Base-by-base conservation (phyloP, 1,139 yeast species). In the Zygosaccharomyces sapae region DNA sequence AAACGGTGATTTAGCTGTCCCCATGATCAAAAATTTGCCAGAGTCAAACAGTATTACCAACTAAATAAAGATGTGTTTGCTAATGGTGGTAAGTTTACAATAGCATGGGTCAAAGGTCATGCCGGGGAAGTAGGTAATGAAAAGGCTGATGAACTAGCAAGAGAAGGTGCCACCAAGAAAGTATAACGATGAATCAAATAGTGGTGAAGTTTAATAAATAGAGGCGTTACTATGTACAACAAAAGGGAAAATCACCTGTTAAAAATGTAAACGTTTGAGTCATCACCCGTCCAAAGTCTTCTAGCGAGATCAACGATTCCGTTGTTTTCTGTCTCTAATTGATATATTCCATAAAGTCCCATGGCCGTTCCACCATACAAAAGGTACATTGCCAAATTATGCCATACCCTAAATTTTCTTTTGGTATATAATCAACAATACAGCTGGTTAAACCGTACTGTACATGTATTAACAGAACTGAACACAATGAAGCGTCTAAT, bases 401-500 rank as follows among this genome's bases (percentile, higher is more conserved):
- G 85, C 76, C 84, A 77, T 38, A 73, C 62, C 7, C 95, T 95
- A 66, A 82, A 90, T 34, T 83, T 87, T 66, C 96, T 79, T 75
- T 73, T 46, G 96, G 97, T 53, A 90, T 83, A 70, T 89, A 89
- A 68, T 90, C 97, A 51, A 81, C 79, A 62, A 90, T 88, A 71
- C 96, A 87, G 34, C 95, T 75, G 61, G 81, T 83, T 70, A 90
- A 78, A 0, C 97, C 97, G 48, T 81, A 76, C 67, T 85, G 86
- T 49, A 83, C 75, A 70, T 90, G 97, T 58, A 80, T 74, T 55
- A 90, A 70, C 43, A 87, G 67, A 25, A 81, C 67, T 9, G 83
- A 73, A 33, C 85, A 77, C 54, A 87, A 71, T 3, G 81, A 63
- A 4, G 94, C 78, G 67, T 90, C 97, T 30, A 86, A 56, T 18